These are phyloP conservation scores for Hyparrhenia diplandra DNA, from an alignment of 176 grass and related monocot species.

Conservation along the genomic window DNA sequence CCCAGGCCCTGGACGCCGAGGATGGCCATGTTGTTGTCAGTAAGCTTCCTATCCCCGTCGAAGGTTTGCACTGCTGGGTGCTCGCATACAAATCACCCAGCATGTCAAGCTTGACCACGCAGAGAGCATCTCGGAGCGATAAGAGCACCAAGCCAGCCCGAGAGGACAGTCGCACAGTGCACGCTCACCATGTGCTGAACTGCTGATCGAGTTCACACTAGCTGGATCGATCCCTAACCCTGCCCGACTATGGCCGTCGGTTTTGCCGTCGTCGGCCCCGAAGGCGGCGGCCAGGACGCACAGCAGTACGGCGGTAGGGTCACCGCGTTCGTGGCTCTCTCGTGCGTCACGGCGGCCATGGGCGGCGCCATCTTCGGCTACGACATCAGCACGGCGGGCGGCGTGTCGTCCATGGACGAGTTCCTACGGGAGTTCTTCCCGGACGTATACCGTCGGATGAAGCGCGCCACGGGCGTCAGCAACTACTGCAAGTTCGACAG, in stretches of 20 bases:
- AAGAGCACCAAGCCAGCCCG: too few species aligned
- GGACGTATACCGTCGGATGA: constrained; percentile 54
- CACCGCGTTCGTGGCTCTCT: constrained; percentile 50
- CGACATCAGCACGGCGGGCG: constrained; percentile 21
- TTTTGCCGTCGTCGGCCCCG: too few species aligned
- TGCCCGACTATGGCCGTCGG: constrained; percentile 7
- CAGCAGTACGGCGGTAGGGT: constrained; percentile 6
- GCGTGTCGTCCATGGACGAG: constrained; percentile 76
- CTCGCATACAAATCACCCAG: too few species aligned
- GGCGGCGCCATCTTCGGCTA: constrained; percentile 50
- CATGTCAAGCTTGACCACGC: too few species aligned
- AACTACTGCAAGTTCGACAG: constrained; percentile 68
- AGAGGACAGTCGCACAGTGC: not conserved
- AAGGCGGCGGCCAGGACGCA: not conserved
- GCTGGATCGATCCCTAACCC: not conserved
- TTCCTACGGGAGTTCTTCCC: constrained; percentile 75
- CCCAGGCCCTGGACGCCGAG: too few species aligned
- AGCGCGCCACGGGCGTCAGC: not conserved
- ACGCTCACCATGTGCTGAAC: not conserved
- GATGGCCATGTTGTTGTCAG: too few species aligned
- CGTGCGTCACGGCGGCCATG: constrained; percentile 55
- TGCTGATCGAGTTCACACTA: too few species aligned
- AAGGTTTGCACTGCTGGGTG: too few species aligned
- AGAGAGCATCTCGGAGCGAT: too few species aligned
- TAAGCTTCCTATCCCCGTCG: too few species aligned